A percentile compares a stretch with the other conserved stretches of the same genome.
phyloP scores from a whole-genome alignment of 2,329 filamentous ascomycete species.

The Penicillium sp. region DNA sequence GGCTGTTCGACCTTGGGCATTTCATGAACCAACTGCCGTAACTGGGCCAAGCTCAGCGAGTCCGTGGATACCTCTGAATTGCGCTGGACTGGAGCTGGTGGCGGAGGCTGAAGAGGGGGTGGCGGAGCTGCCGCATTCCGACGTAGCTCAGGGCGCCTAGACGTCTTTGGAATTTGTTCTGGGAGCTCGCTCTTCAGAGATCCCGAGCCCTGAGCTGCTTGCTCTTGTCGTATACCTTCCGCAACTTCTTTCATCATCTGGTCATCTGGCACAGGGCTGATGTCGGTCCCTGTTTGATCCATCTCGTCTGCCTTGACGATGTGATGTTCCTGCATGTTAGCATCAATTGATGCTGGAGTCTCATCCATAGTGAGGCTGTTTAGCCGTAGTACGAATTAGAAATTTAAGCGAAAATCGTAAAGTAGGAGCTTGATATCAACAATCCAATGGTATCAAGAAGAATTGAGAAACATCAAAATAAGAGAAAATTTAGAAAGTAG shows the following conservation, averaged over 20 bases:
- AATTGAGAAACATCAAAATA: background rate
- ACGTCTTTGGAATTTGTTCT: conserved; percentile 23
- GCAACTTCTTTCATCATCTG: conserved; percentile 49
- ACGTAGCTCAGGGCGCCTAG: conserved; percentile 42
- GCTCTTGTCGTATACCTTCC: conserved; percentile 43
- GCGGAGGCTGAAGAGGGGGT: conserved; percentile 51
- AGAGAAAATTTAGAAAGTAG: background rate
- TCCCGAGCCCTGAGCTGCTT: conserved; percentile 28
- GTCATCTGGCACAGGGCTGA: conserved; percentile 50
- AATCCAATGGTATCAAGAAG: conserved; percentile 3
- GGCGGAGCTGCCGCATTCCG: conserved; percentile 46
- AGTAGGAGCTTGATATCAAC: background rate
- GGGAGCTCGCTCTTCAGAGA: conserved; percentile 18
- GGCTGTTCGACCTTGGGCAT: conserved; percentile 71
- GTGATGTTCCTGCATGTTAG: conserved; percentile 40
- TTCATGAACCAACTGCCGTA: conserved; percentile 74
- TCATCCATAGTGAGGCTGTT: conserved; percentile 33
- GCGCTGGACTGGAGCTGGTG: conserved; percentile 50
- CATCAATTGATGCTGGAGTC: conserved; percentile 27
- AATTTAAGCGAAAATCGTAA: background rate
- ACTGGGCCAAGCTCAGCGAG: conserved; percentile 75
- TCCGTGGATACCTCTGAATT: conserved; percentile 56
- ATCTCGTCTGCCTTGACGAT: conserved; percentile 57
- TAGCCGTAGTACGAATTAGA: background rate
- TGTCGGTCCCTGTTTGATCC: conserved; percentile 54